A percentile compares a stretch with the other conserved stretches of the same genome.
phyloP scores from a whole-genome alignment of 2,329 filamentous ascomycete species.

The Arachnopeziza araneosa region DNA sequence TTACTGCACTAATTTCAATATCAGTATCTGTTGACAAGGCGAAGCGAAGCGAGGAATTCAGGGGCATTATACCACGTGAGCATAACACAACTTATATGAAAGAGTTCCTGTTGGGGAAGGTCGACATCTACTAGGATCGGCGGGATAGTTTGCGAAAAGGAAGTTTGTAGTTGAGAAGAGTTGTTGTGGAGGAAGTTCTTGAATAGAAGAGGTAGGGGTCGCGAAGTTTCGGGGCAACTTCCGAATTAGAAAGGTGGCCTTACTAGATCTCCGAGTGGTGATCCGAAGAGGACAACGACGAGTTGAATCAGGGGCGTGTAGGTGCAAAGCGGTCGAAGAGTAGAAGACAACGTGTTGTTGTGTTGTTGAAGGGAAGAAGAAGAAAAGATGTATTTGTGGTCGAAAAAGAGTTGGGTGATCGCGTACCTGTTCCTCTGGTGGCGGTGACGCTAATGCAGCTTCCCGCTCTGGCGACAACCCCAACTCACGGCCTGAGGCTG shows the following conservation, averaged over 20 bases:
- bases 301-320: not conserved
- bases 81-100: not conserved
- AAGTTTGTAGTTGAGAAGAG: not conserved
- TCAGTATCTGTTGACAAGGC: not conserved
- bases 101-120: not conserved
- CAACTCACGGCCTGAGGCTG: not conserved
- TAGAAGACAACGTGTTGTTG: not conserved
- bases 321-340: not conserved
- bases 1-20: not conserved
- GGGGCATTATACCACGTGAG: not conserved
- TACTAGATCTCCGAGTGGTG: not conserved
- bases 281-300: not conserved
- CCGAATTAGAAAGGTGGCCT: not conserved
- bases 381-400: slow-evolving; percentile 3
- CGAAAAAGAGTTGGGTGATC: slow-evolving; percentile 16
- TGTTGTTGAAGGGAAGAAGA: not conserved
- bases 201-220: not conserved
- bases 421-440: slow-evolving; percentile 6
- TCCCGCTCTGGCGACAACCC: slow-evolving; percentile 5
- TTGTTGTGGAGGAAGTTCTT: not conserved
- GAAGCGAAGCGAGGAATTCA: not conserved
- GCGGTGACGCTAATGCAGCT: slow-evolving; percentile 12
- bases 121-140: not conserved
- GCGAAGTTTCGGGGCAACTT: not conserved
- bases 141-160: not conserved